Base-by-base conservation (phyloP, 805 yeast species). In the Ogataea dorogensis region DNA sequence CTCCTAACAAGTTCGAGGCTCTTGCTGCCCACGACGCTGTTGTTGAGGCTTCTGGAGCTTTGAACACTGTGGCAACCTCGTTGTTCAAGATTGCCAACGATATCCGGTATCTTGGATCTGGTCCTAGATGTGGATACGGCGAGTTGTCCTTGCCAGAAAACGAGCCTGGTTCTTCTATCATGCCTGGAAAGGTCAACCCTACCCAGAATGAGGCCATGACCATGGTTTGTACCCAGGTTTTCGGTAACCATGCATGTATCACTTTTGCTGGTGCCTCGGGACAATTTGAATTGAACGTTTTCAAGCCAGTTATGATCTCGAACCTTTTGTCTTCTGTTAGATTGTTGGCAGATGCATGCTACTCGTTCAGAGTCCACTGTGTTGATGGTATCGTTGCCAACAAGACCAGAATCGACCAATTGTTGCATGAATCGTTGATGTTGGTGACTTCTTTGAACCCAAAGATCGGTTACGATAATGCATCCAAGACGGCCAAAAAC, bases 181-280 rank as follows among this genome's bases (percentile, higher is more conserved):
- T 93, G 98, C 98, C 98, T 35, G 98, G 98, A 63, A 93, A 93
- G 72, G 97, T 93, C 47, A 93, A 93, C 77, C 98, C 98, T 50
- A 93, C 98, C 39, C 98, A 93, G 73, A 89, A 89, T 66, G 98
- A 93, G 75, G 98, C 98, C 37, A 71, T 93, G 63, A 93, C 98
- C 48, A 94, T 93, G 95, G 96, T 91, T 44, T 88, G 96, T 62
- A 78, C 93, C 47, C 98, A 93, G 74, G 97, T 93, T 17, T 87
- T 93, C 62, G 98, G 98, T 64, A 93, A 93, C 80, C 81, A 93
- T 68, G 68, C 96, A 28, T 79, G 96, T 47, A 86, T 93, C 68
- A 89, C 98, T 22, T 87, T 86, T 61, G 95, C 96, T 28, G 98
- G 98, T 59, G 97, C 98, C 24, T 86, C 95, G 24, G 98, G 98